Percentiles rank a stretch among this genome's conserved stretches.
Conservation (phyloP, 2,329 filamentous ascomycete species). For the Huntiella moniliformis region DNA sequence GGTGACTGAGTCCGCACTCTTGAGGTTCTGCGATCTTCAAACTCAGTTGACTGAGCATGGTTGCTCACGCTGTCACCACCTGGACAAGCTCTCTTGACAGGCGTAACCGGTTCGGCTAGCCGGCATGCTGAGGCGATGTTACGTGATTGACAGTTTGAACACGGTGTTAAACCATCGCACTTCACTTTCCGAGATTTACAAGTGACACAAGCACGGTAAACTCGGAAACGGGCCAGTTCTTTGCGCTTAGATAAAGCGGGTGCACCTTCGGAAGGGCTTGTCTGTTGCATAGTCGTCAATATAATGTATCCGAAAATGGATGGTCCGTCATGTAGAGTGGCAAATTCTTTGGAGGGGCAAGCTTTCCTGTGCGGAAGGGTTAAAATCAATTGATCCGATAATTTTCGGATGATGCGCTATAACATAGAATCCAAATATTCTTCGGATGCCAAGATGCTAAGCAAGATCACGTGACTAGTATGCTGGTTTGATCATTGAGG, state of each 20-base stretch:
- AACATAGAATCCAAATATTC: too few species aligned
- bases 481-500: too few species aligned
- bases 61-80: neutral
- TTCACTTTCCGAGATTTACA: slow-evolving; percentile 38
- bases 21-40: neutral
- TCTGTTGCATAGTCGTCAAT: too few species aligned
- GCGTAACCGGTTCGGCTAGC: slow-evolving; percentile 25
- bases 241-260: neutral
- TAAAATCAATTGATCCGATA: too few species aligned
- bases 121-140: slow-evolving; percentile 23
- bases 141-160: slow-evolving; percentile 29
- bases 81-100: slow-evolving; percentile 5
- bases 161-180: slow-evolving; percentile 35
- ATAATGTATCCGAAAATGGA: too few species aligned
- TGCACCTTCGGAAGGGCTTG: neutral
- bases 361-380: too few species aligned
- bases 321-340: too few species aligned
- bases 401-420: too few species aligned
- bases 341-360: too few species aligned
- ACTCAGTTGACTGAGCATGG: neutral
- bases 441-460: too few species aligned
- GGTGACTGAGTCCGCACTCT: slow-evolving; percentile 14
- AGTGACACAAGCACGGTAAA: slow-evolving; percentile 34
- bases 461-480: too few species aligned
- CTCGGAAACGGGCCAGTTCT: slow-evolving; percentile 22